Percentiles rank a stretch among this genome's conserved stretches.
Evolutionary conservation across 768 basidiomycete species (phyloP).

Genomic region (Termitomyces sp.): DNA sequence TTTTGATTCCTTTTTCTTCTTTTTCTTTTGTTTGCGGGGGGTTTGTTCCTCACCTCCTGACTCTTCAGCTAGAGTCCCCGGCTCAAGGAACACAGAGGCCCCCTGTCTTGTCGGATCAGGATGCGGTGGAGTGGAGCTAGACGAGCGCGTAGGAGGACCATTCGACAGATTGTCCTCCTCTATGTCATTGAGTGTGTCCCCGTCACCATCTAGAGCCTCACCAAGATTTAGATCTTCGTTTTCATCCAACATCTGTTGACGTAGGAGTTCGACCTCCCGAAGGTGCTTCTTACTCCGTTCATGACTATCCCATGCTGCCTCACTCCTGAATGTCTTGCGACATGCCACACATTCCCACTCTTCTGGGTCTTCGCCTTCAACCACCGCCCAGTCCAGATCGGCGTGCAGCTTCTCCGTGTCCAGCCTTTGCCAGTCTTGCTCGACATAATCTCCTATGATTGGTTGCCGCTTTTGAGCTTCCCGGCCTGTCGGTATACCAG

Average conservation of each 20-base stretch:
- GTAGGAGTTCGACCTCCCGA: slow-evolving; percentile 79
- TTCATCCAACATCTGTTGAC: slow-evolving; percentile 74
- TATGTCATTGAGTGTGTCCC: slow-evolving; percentile 11
- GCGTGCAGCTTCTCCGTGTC: slow-evolving; percentile 38
- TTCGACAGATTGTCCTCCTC: slow-evolving; percentile 9
- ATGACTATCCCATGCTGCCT: slow-evolving; percentile 95
- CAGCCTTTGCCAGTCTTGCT: slow-evolving; percentile 88
- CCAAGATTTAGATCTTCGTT: slow-evolving; percentile 54
- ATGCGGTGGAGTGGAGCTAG: slow-evolving; percentile 5
- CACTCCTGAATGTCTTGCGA: slow-evolving; percentile 81
- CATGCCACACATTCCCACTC: slow-evolving; percentile 98
- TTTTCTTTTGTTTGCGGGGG: slow-evolving; percentile 8
- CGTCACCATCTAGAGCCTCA: slow-evolving; percentile 19
- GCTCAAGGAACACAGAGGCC: neutral
- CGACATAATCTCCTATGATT: slow-evolving; percentile 51
- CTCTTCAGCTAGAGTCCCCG: neutral
- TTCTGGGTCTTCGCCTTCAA: slow-evolving; percentile 66
- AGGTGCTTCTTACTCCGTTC: slow-evolving; percentile 94
- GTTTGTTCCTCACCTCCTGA: slow-evolving; percentile 5
- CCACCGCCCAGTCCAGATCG: slow-evolving; percentile 74
- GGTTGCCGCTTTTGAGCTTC: slow-evolving; percentile 23
- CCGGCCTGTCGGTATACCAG: slow-evolving; percentile 25
- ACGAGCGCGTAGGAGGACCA: neutral
- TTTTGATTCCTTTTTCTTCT: slow-evolving; percentile 4
- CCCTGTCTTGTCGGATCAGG: neutral